Evolutionary conservation across 768 basidiomycete species (phyloP).

Genomic region (Hortiboletus flavorubellus): DNA sequence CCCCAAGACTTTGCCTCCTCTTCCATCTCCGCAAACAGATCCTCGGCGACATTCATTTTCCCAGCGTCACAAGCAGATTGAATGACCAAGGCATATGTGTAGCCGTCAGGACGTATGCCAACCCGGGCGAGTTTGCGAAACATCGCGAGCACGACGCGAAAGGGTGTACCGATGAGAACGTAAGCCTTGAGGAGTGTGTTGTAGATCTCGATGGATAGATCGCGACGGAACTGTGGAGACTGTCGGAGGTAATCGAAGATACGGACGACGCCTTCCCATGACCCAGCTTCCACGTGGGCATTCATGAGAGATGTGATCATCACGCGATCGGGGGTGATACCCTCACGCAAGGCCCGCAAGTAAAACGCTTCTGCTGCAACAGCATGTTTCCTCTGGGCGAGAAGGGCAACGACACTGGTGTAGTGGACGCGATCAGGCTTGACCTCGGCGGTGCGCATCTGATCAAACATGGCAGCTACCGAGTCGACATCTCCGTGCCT

Average conservation of each 20-base stretch:
- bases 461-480: constrained; percentile 47
- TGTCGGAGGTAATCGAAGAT: constrained; percentile 60
- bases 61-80: constrained; percentile 79
- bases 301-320: constrained; percentile 77
- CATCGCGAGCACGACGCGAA: constrained; percentile 53
- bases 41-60: constrained; percentile 56
- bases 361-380: constrained; percentile 65
- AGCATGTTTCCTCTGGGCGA: constrained; percentile 60
- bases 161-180: constrained; percentile 77
- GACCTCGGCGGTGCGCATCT: constrained; percentile 56
- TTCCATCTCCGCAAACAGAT: constrained; percentile 71
- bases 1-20: constrained; percentile 33
- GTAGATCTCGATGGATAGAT: constrained; percentile 58
- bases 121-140: constrained; percentile 54
- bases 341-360: constrained; percentile 58
- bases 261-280: constrained; percentile 72
- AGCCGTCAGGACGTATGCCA: constrained; percentile 53
- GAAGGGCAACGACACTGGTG: constrained; percentile 62
- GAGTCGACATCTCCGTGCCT: constrained; percentile 51
- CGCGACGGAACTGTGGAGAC: constrained; percentile 33
- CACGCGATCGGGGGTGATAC: constrained; percentile 55
- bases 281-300: constrained; percentile 76
- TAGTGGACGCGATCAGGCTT: constrained; percentile 53
- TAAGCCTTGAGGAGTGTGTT: constrained; percentile 84
- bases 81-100: constrained; percentile 71